Evolutionary conservation across 805 yeast genomes (phyloP).

Genomic region (Citeromyces nyonsensis): DNA sequence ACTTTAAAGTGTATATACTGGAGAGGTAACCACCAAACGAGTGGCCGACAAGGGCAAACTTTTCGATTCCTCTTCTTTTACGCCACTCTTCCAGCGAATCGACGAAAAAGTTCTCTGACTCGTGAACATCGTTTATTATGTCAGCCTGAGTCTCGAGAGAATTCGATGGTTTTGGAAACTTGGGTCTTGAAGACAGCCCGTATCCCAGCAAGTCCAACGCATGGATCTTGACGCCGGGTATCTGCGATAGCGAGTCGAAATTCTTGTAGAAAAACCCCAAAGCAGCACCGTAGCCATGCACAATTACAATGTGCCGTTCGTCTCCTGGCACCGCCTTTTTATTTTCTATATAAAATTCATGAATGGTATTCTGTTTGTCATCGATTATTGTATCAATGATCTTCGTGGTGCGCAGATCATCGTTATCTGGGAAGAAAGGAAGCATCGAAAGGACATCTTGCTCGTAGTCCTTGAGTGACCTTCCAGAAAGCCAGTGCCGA

Average conservation of each 20-base stretch:
- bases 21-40: slow-evolving; percentile 70
- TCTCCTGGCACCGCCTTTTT: slow-evolving; percentile 12
- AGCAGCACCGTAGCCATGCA: slow-evolving; percentile 92
- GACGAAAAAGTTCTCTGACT: slow-evolving; percentile 42
- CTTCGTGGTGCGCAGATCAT: slow-evolving; percentile 25
- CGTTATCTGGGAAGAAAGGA: slow-evolving; percentile 43
- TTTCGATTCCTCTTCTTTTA: slow-evolving; percentile 22
- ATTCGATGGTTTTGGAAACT: slow-evolving; percentile 10
- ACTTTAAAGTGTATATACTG: slow-evolving; percentile 42
- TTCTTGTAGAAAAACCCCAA: slow-evolving; percentile 69
- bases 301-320: slow-evolving; percentile 39
- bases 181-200: slow-evolving; percentile 52
- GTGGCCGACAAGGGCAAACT: slow-evolving; percentile 57
- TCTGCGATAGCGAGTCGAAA: slow-evolving; percentile 31
- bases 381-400: slow-evolving; percentile 41
- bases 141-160: slow-evolving; percentile 10
- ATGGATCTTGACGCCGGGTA: slow-evolving; percentile 44
- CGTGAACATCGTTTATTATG: slow-evolving; percentile 17
- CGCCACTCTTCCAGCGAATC: slow-evolving; percentile 58
- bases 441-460: slow-evolving; percentile 31
- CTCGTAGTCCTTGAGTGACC: slow-evolving; percentile 14
- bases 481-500: slow-evolving; percentile 10
- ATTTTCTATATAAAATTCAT: slow-evolving; percentile 51
- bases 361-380: slow-evolving; percentile 29
- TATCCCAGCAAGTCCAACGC: slow-evolving; percentile 62